Evolutionary conservation across 192 early-diverging fungal genomes (phyloP), one percentile per base, ranked within the genome.

Genomic region (Backusella circina): DNA sequence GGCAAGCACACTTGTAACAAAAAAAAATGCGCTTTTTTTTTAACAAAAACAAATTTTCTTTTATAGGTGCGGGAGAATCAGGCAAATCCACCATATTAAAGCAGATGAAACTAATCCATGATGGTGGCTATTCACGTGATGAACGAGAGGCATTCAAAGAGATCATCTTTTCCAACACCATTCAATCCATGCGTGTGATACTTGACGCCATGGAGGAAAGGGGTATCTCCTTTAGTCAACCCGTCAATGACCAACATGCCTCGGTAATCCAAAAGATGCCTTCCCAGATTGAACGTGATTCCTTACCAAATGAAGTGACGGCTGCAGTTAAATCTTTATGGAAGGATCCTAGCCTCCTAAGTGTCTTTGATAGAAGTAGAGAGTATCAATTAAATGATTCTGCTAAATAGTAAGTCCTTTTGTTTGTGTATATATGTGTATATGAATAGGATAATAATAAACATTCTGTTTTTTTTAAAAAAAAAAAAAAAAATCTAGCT

Each of bases 361-460:
- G 88, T 65, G 92, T 91, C 75, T 95, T 96, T 81, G 85, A 83
- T 23, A 86, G 96, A 75, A 91, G 91, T 12, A 85, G 93, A 69
- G 97, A 99, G 84, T 99, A 93, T 80, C 97, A 99, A 85, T 85
- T 99, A 51, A 98, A 97, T 80, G 97, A 99, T 82, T 97, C 96
- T n/a, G 95, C 97, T 6, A 91, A 91, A 86, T 98, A 98, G 92
- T 94, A 84, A 78, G 89, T 82, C 6, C n/a, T n/a, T 8, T 5
- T 21, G 21, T 21, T 35, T 47, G n/a, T n/a, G n/a, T n/a, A n/a
- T 61, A 33, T 26, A 28, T 47, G 12, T 65, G 10, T 65, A 12
- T 16, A 65, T 61, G 15, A 15, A 35, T 33, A 13, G 13, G 57
- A 21, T 28, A 54, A 51, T 33, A 23, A 31, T 26, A 13, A 41